Conservation (phyloP, 164 flowering plant species). For the Kalanchoe fedtschenkoi region DNA sequence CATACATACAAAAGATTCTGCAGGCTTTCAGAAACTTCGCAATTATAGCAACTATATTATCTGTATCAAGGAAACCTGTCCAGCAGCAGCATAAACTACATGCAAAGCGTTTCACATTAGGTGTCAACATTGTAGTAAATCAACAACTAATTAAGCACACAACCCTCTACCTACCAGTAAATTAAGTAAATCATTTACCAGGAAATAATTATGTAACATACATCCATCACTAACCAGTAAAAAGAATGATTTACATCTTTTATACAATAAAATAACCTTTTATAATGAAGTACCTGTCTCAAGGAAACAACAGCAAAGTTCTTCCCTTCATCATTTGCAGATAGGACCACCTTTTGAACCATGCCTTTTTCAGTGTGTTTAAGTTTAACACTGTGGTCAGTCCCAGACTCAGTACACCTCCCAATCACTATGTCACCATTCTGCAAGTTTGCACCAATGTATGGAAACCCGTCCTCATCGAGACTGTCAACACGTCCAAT, state of each 20-base stretch:
- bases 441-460: slow-evolving; percentile 71
- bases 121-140: no score
- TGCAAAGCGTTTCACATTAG: no score
- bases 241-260: background rate
- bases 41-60: background rate
- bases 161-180: no score
- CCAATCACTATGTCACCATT: slow-evolving; percentile 85
- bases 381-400: slow-evolving; percentile 80
- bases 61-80: background rate
- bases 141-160: no score
- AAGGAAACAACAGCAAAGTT: slow-evolving; percentile 83
- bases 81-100: no score
- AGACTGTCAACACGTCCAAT: slow-evolving; percentile 82
- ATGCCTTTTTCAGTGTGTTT: slow-evolving; percentile 87
- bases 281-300: slow-evolving; percentile 57
- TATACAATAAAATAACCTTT: background rate
- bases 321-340: slow-evolving; percentile 93
- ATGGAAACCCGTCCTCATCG: slow-evolving; percentile 93
- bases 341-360: slow-evolving; percentile 85
- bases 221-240: background rate
- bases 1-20: background rate
- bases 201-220: background rate
- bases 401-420: slow-evolving; percentile 69
- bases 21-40: background rate
- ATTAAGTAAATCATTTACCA: no score